Percentiles rank a stretch among this genome's conserved stretches.
Conservation (phyloP, 2,329 filamentous ascomycete species). For the Ascosphaera aggregata region DNA sequence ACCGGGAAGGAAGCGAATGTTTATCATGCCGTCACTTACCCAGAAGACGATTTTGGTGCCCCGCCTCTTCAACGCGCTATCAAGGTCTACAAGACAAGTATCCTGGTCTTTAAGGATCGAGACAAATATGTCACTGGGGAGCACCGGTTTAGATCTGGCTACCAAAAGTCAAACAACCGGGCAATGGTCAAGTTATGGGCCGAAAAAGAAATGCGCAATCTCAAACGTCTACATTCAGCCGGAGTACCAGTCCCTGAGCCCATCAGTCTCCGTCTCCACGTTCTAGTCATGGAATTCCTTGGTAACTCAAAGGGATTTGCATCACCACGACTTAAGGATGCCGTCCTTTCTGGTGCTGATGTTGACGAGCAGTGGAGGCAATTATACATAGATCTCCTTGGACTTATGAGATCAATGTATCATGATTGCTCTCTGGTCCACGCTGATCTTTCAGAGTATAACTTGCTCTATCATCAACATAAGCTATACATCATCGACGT, state of each 20-base stretch:
- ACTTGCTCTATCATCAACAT: constrained; percentile 67
- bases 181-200: constrained; percentile 99
- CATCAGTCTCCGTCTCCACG: constrained; percentile 72
- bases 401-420: constrained; percentile 82
- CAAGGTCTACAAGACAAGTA: constrained; percentile 98
- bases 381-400: constrained; percentile 63
- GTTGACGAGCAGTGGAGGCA: constrained; percentile 48
- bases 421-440: constrained; percentile 82
- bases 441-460: constrained; percentile 95
- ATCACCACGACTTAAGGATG: constrained; percentile 72
- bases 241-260: constrained; percentile 84
- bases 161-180: constrained; percentile 83
- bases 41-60: constrained; percentile 26
- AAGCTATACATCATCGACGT: constrained; percentile 90
- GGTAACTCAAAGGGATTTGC: constrained; percentile 72
- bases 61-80: constrained; percentile 55
- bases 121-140: constrained; percentile 92
- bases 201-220: constrained; percentile 91
- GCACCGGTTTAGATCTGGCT: constrained; percentile 71
- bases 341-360: constrained; percentile 46
- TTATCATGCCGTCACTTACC: constrained; percentile 58
- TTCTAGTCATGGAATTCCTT: constrained; percentile 84
- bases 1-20: constrained; percentile 98
- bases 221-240: constrained; percentile 59
- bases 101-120: constrained; percentile 92